Evolutionary conservation across 225 moss, liverwort and hornwort species (phyloP).

Genomic region (Pleurozium schreberi): DNA sequence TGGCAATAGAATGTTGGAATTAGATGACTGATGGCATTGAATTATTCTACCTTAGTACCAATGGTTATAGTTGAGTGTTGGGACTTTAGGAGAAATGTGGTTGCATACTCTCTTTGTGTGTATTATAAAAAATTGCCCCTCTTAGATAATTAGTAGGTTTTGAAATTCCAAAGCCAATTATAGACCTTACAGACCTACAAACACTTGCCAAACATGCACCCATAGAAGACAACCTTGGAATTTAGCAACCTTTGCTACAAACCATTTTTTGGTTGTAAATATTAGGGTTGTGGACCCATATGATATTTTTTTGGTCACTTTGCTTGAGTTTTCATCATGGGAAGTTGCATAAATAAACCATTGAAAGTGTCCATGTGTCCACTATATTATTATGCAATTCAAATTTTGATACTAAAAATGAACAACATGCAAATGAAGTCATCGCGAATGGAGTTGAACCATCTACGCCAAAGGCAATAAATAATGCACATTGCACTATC

Average conservation of each 20-base stretch:
- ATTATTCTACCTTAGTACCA: not conserved
- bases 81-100: not conserved
- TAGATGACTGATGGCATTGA: fast-evolving
- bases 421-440: not conserved
- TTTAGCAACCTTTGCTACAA: not conserved
- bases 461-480: not conserved
- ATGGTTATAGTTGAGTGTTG: not conserved
- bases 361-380: too few relatives aligned
- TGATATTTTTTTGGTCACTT: not conserved
- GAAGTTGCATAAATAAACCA: not conserved
- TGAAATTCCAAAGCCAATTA: not conserved
- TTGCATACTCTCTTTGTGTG: fast-evolving
- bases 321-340: not conserved
- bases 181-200: fast-evolving
- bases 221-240: not conserved
- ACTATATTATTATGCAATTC: not conserved
- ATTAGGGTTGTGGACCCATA: not conserved
- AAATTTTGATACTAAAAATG: not conserved
- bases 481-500: not conserved
- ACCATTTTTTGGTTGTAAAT: not conserved
- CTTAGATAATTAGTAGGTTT: not conserved
- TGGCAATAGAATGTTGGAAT: not conserved
- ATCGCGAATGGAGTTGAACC: fast-evolving
- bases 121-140: not conserved
- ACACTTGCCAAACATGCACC: fast-evolving